Percentiles rank a stretch among this genome's conserved stretches.
These are phyloP conservation scores for Psilocybe subaeruginosa DNA, from an alignment of 768 basidiomycete genomes.

Conservation along the genomic window DNA sequence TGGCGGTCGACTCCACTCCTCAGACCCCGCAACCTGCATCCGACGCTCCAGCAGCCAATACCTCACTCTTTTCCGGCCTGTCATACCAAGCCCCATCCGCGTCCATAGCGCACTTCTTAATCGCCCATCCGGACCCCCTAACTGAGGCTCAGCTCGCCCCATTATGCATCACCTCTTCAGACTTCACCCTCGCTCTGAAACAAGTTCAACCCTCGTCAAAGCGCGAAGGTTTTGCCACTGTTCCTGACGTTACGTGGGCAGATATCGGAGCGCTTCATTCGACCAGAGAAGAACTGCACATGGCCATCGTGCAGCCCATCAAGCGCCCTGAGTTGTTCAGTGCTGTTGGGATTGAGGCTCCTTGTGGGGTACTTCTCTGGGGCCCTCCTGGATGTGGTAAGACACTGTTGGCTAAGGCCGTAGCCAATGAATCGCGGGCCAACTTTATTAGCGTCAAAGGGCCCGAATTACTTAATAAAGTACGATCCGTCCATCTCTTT, in stretches of 20 bases:
- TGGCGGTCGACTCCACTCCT: slow-evolving; percentile 43
- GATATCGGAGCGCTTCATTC: slow-evolving; percentile 92
- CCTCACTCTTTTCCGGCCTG: slow-evolving; percentile 26
- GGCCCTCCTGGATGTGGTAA: slow-evolving; percentile 99
- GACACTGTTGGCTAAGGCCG: slow-evolving; percentile 96
- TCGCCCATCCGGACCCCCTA: slow-evolving; percentile 82
- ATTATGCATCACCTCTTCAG: slow-evolving; percentile 77
- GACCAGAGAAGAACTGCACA: slow-evolving; percentile 89
- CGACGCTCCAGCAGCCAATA: slow-evolving; percentile 9
- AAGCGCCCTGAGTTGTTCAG: slow-evolving; percentile 86
- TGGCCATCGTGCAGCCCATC: slow-evolving; percentile 98
- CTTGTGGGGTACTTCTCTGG: slow-evolving; percentile 97
- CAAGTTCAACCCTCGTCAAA: slow-evolving; percentile 96
- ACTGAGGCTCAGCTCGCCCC: slow-evolving; percentile 79
- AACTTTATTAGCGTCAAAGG: slow-evolving; percentile 99
- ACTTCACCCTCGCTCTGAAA: slow-evolving; percentile 82
- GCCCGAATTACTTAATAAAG: slow-evolving; percentile 96
- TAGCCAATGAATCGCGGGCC: slow-evolving; percentile 93
- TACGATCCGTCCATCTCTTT: slow-evolving; percentile 30
- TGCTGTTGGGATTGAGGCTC: slow-evolving; percentile 86
- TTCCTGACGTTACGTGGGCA: slow-evolving; percentile 94
- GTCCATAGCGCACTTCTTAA: slow-evolving; percentile 90
- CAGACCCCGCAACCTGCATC: slow-evolving; percentile 15
- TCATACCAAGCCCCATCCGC: slow-evolving; percentile 39
- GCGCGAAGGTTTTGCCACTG: slow-evolving; percentile 96